A percentile compares a stretch with the other conserved stretches of the same genome.
phyloP scores from a whole-genome alignment of 805 yeast genomes.

The Candida insectalens region DNA sequence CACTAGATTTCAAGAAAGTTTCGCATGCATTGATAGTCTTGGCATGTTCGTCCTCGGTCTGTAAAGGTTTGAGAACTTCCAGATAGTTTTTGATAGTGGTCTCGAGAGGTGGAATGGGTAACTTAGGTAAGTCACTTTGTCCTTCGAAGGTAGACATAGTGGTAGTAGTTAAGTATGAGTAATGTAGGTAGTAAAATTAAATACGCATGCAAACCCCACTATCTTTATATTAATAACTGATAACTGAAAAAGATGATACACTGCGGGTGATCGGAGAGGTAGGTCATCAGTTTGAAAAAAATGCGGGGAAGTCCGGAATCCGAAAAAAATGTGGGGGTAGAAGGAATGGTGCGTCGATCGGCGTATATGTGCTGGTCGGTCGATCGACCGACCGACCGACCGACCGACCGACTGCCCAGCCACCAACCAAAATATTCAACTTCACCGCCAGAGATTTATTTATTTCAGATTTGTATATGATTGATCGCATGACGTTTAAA shows the following conservation, averaged over 20 bases:
- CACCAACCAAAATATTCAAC: no score
- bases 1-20: constrained; percentile 44
- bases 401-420: no score
- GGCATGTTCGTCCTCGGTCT: constrained; percentile 60
- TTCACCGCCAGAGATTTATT: no score
- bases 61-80: constrained; percentile 66
- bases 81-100: constrained; percentile 62
- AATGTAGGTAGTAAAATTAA: not conserved
- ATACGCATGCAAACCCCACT: not conserved
- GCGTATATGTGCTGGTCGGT: no score
- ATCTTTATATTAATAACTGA: not conserved
- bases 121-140: constrained; percentile 49
- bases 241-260: not conserved
- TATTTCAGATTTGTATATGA: no score
- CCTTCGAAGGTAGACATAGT: constrained; percentile 36
- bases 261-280: not conserved
- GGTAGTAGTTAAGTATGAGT: no score
- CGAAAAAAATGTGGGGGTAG: no score
- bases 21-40: constrained; percentile 51
- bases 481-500: no score
- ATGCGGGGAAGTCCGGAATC: no score
- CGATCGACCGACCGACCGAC: no score
- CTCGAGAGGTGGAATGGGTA: constrained; percentile 73
- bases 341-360: no score
- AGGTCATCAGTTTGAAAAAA: no score